Conservation (phyloP, 768 basidiomycete genomes). For the Arthromyces matolae region DNA sequence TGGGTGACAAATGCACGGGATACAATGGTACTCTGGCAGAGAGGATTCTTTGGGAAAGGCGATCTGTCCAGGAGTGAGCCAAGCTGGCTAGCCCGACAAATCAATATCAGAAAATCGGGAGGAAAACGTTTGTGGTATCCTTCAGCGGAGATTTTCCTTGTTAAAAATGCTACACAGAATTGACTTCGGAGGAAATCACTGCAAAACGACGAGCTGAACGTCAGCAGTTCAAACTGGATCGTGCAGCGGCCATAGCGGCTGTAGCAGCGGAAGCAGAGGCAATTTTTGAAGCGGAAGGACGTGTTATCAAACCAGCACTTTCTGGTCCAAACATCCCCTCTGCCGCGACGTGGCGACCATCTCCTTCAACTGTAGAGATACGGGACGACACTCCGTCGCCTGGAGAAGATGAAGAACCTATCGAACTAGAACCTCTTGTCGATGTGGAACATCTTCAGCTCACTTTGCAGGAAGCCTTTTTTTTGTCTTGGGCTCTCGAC, state of each 20-base stretch:
- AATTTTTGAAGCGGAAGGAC: conserved; percentile 68
- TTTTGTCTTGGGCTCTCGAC: conserved; percentile 79
- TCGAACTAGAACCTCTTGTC: conserved; percentile 46
- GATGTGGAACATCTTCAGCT: conserved; percentile 91
- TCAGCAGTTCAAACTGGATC: conserved; percentile 88
- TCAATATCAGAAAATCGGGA: conserved; percentile 57
- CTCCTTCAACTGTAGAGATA: conserved; percentile 16
- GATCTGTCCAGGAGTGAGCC: conserved; percentile 93
- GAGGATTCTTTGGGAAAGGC: conserved; percentile 98
- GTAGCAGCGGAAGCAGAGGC: conserved; percentile 78
- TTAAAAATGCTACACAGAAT: conserved; percentile 35
- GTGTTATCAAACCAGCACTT: conserved; percentile 55
- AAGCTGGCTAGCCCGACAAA: conserved; percentile 81
- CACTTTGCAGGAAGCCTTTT: conserved; percentile 86
- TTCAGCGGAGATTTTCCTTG: background rate
- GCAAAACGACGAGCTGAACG: conserved; percentile 84
- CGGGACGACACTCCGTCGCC: conserved; percentile 18
- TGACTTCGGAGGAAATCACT: conserved; percentile 90
- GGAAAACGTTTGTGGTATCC: conserved; percentile 50
- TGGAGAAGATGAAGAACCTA: conserved; percentile 32
- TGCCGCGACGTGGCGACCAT: conserved; percentile 75
- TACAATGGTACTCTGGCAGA: conserved; percentile 71
- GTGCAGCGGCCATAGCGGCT: conserved; percentile 82
- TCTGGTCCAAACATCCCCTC: conserved; percentile 68
- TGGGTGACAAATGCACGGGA: conserved; percentile 72